These are phyloP conservation scores for Davidsoniella australis DNA, from an alignment of 2,329 filamentous ascomycete species.

Conservation along the genomic window DNA sequence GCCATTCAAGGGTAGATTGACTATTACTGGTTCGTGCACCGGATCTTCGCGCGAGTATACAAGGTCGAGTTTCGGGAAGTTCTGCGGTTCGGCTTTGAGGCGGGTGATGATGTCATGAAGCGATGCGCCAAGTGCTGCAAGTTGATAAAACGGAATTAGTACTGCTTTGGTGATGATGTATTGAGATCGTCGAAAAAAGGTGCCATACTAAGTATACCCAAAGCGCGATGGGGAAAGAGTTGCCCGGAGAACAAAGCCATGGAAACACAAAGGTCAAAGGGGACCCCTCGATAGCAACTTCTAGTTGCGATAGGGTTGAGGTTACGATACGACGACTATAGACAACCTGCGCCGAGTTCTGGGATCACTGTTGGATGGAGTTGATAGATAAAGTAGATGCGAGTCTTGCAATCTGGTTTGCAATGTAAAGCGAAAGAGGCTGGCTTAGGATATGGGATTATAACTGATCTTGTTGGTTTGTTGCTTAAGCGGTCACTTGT, in stretches of 20 bases:
- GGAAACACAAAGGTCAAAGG: not conserved
- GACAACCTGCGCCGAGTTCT: not conserved
- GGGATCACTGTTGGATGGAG: not conserved
- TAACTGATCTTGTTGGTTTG: not conserved
- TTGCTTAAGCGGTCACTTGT: not conserved
- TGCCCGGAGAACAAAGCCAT: slow-evolving; percentile 20
- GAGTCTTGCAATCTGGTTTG: no score
- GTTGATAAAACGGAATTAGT: no score
- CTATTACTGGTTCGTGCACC: slow-evolving; percentile 54
- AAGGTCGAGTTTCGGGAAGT: slow-evolving; percentile 69
- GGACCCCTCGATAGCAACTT: not conserved
- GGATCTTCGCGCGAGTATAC: slow-evolving; percentile 63
- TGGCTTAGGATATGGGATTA: no score
- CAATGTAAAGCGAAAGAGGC: no score
- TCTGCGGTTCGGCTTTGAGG: slow-evolving; percentile 70
- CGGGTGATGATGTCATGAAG: slow-evolving; percentile 78
- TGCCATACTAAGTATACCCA: slow-evolving; percentile 40
- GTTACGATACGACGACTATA: not conserved
- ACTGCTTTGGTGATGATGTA: not conserved
- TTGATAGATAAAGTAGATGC: not conserved
- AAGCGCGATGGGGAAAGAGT: slow-evolving; percentile 47
- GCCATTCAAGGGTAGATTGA: slow-evolving; percentile 70
- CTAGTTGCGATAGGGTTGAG: not conserved
- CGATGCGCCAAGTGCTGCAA: slow-evolving; percentile 67
- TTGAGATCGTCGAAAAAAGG: not conserved